Base-by-base conservation (phyloP, 805 yeast genomes). In the Sugiyamaella floridensis region DNA sequence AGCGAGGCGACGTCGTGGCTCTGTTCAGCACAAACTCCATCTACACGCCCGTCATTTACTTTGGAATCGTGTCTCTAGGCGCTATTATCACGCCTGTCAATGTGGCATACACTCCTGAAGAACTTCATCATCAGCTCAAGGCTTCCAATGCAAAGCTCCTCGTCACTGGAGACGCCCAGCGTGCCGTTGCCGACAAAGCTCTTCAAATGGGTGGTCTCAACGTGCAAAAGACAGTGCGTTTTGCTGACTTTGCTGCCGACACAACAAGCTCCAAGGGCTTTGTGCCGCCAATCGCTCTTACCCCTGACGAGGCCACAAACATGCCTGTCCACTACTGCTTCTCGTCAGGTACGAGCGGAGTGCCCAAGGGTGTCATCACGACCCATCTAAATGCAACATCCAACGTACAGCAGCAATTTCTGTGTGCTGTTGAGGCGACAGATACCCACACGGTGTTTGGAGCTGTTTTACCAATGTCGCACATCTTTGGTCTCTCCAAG, bases 351-450 rank as follows among this genome's bases (percentile, higher is more conserved):
- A 68, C 73, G 10, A 59, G 68, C 6, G 92, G 92, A 49, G 76
- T 81, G 34, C 89, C 93, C 55, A 86, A 86, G 71, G 93, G 92
- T 59, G 95, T 84, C 22, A 79, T 82, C 26, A 71, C 84, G 56
- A 76, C 80, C 26, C 92, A 86, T 58, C 65, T 64, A 45, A 82
- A 81, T 58, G 74, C 79, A 15, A 70, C 70, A 11, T 63, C 75
- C 26, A 73, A 73, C 51, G 60, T 66, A 1, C 45, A 57, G 22
- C 63, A 59, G 51, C 67, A 63, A 47, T 34, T 20, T 26, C 12
- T n/a, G 26, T 12, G 26, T 16, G 45, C 15, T 14, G 41, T 18
- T 9, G 40, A 32, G 22, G 16, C 10, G 10, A 6, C 15, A 4
- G 16, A 19, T 15, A 5, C 14, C 20, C 34, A 4, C 32, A 12